A percentile compares a stretch with the other conserved stretches of the same genome.
phyloP scores from a whole-genome alignment of 176 grass and related monocot species.

The Oryza nivara region DNA sequence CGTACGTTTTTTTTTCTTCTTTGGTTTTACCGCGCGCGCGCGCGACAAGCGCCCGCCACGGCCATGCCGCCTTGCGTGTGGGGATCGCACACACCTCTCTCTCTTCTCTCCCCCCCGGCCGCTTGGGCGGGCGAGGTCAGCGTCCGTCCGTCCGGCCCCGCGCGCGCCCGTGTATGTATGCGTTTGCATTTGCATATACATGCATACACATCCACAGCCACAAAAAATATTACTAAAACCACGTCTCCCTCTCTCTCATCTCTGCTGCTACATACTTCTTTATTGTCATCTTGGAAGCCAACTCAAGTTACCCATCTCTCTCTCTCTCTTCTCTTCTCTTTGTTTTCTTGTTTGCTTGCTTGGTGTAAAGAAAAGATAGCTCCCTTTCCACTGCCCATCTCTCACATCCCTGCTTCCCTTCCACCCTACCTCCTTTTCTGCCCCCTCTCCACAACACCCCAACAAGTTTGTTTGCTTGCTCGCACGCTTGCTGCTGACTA shows the following conservation, averaged over 20 bases:
- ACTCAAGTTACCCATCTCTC: slow-evolving; percentile 57
- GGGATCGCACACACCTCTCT: slow-evolving; percentile 41
- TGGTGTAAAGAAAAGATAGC: slow-evolving; percentile 54
- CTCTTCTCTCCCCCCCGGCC: neutral
- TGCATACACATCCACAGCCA: slow-evolving; percentile 5
- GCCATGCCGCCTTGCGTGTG: slow-evolving; percentile 73
- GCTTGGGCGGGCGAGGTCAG: slow-evolving; percentile 58
- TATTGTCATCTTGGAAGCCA: slow-evolving; percentile 66
- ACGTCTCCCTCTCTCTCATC: neutral
- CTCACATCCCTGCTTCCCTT: slow-evolving; percentile 66
- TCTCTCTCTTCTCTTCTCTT: neutral
- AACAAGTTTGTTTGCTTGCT: slow-evolving; percentile 39
- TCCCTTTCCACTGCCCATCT: slow-evolving; percentile 43
- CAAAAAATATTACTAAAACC: slow-evolving; percentile 40
- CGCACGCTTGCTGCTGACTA: neutral
- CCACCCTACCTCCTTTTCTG: slow-evolving; percentile 62
- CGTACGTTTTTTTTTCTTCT: neutral
- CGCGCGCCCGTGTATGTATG: neutral
- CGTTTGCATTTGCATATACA: neutral
- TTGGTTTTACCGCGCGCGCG: neutral
- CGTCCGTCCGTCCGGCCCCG: slow-evolving; percentile 38
- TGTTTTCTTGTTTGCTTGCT: slow-evolving; percentile 42
- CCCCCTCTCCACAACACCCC: slow-evolving; percentile 32
- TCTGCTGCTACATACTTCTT: slow-evolving; percentile 50
- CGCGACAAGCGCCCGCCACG: slow-evolving; percentile 46